These are phyloP conservation scores for Coelastrella sp. DNA, from an alignment of 139 green algal species.

Conservation along the genomic window DNA sequence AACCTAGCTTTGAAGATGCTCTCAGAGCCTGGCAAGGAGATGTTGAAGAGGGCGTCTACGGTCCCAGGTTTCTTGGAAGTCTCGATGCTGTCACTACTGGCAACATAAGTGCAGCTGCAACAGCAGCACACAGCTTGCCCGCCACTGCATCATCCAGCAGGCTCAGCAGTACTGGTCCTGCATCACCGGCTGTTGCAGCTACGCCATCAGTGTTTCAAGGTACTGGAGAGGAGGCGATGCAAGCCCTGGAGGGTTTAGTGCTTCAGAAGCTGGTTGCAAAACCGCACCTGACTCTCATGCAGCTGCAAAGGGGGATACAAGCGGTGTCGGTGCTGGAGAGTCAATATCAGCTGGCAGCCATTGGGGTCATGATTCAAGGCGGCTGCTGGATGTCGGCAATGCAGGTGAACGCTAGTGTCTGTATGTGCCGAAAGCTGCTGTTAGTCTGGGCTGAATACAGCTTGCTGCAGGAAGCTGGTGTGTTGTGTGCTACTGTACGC, in stretches of 20 bases:
- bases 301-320: constrained; percentile 32
- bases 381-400: constrained; percentile 40
- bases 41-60: constrained; percentile 3
- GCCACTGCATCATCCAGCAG: neutral
- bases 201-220: constrained; percentile 29
- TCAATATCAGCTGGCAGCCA: constrained; percentile 37
- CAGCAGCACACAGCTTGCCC: neutral
- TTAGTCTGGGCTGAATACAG: no score
- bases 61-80: constrained; percentile 16
- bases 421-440: no score
- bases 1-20: constrained; percentile 3
- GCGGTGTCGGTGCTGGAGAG: constrained; percentile 28
- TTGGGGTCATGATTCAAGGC: constrained; percentile 16
- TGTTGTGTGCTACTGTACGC: no score
- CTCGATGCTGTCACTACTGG: constrained; percentile 1
- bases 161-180: neutral
- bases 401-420: constrained; percentile 7
- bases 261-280: neutral
- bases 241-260: constrained; percentile 33
- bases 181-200: neutral
- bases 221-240: constrained; percentile 8
- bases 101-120: neutral
- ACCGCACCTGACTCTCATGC: constrained; percentile 30
- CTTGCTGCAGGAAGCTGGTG: no score
- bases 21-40: constrained; percentile 16